Evolutionary conservation across 805 yeast genomes (phyloP).

Genomic region (Cyberlindnera japonica): DNA sequence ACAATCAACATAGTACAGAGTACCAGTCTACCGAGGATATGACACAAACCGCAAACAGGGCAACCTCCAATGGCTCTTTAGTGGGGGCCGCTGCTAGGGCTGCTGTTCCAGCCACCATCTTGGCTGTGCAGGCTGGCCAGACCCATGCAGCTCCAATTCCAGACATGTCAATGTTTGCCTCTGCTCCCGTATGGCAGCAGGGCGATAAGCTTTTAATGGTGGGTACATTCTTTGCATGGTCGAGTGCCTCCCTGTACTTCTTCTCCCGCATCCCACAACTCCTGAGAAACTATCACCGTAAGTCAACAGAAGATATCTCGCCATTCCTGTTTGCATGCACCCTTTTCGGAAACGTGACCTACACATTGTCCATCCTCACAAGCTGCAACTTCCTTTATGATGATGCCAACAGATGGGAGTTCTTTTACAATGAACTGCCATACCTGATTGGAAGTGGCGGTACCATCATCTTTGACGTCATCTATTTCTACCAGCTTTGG

Average conservation of each 20-base stretch:
- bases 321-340: conserved; percentile 79
- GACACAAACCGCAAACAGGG: background rate
- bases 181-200: background rate
- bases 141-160: conserved; percentile 19
- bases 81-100: conserved; percentile 15
- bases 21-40: conserved; percentile 3
- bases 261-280: conserved; percentile 83
- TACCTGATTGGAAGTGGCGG: conserved; percentile 84
- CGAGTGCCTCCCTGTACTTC: conserved; percentile 70
- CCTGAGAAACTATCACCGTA: conserved; percentile 66
- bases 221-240: conserved; percentile 66
- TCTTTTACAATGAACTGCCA: conserved; percentile 69
- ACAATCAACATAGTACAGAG: conserved; percentile 6
- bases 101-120: conserved; percentile 22
- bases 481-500: conserved; percentile 62
- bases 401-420: conserved; percentile 38
- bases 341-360: conserved; percentile 70
- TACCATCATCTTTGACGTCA: conserved; percentile 71
- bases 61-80: conserved; percentile 1
- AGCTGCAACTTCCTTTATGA: conserved; percentile 49
- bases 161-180: conserved; percentile 5
- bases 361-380: conserved; percentile 68
- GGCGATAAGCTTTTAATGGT: conserved; percentile 15
- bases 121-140: conserved; percentile 28
- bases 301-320: conserved; percentile 84